phyloP scores from a whole-genome alignment of 2,329 filamentous ascomycete species.

The Colletotrichum salicis region DNA sequence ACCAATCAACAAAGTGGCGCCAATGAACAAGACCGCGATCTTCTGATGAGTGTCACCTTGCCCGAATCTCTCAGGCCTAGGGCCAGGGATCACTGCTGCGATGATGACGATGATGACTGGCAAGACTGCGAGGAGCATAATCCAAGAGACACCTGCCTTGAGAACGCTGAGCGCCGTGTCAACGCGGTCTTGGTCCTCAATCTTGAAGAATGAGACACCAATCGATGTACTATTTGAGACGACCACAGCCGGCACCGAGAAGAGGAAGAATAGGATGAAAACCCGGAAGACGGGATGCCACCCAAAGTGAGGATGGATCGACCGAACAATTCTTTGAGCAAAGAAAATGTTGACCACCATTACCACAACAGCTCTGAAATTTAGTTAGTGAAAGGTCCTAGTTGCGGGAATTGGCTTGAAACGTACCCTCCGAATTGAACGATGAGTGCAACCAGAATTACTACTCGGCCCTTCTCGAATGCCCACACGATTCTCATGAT shows the following conservation, averaged over 20 bases:
- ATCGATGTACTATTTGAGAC: slow-evolving; percentile 46
- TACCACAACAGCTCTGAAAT: slow-evolving; percentile 50
- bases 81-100: slow-evolving; percentile 41
- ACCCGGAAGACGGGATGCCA: slow-evolving; percentile 46
- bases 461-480: slow-evolving; percentile 38
- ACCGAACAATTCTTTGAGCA: slow-evolving; percentile 50
- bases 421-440: slow-evolving; percentile 49
- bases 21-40: slow-evolving; percentile 41
- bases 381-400: slow-evolving; percentile 41
- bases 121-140: slow-evolving; percentile 38
- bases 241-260: slow-evolving; percentile 43
- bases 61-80: slow-evolving; percentile 46
- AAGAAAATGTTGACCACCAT: slow-evolving; percentile 52
- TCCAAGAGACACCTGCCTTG: slow-evolving; percentile 38
- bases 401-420: background rate
- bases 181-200: slow-evolving; percentile 35
- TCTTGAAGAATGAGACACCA: slow-evolving; percentile 41
- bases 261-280: slow-evolving; percentile 38
- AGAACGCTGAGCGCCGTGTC: slow-evolving; percentile 34
- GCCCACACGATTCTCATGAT: slow-evolving; percentile 50
- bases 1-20: slow-evolving; percentile 33
- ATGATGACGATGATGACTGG: slow-evolving; percentile 40
- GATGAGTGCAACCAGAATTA: slow-evolving; percentile 48
- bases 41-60: slow-evolving; percentile 44
- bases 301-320: slow-evolving; percentile 48